A percentile compares a stretch with the other conserved stretches of the same genome.
Evolutionary conservation across 2,329 filamentous ascomycete species (phyloP).

Genomic region (Aureobasidium vineae): DNA sequence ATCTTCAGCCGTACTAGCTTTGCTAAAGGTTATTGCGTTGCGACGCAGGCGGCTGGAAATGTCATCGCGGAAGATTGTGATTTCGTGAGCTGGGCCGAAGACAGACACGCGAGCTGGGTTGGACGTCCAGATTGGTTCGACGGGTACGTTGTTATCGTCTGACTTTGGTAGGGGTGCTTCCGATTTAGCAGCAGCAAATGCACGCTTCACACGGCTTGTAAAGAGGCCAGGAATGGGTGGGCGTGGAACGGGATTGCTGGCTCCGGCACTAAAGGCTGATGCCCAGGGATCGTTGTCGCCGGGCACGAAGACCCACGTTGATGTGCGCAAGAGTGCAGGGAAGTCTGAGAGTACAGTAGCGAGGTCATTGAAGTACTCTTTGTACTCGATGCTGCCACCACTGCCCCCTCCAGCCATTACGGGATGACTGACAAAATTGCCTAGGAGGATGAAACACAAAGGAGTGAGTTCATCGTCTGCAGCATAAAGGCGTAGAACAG

Average conservation of each 20-base stretch:
- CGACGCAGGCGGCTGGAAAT: constrained; percentile 75
- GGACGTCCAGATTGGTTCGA: constrained; percentile 80
- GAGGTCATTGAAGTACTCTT: constrained; percentile 89
- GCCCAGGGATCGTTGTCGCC: constrained; percentile 98
- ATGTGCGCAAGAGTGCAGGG: constrained; percentile 70
- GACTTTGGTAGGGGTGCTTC: constrained; percentile 61
- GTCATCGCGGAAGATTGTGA: constrained; percentile 85
- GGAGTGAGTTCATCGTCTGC: constrained; percentile 55
- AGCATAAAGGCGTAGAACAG: constrained; percentile 73
- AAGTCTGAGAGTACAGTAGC: constrained; percentile 82
- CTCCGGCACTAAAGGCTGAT: constrained; percentile 76
- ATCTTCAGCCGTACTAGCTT: constrained; percentile 42
- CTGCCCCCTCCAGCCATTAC: constrained; percentile 64
- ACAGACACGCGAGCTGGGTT: constrained; percentile 81
- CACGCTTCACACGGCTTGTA: constrained; percentile 78
- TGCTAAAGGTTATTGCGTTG: constrained; percentile 68
- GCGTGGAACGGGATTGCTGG: constrained; percentile 66
- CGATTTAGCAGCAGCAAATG: constrained; percentile 73
- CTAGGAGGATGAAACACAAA: constrained; percentile 76
- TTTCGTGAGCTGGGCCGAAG: constrained; percentile 84
- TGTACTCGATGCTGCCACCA: constrained; percentile 89
- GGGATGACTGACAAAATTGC: constrained; percentile 70
- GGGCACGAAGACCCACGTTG: constrained; percentile 88
- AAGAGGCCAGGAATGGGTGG: constrained; percentile 82
- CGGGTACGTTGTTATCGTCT: constrained; percentile 52